Conservation (phyloP, 352 stramenopile genomes). For the Phytopythium cucurbitacearum region DNA sequence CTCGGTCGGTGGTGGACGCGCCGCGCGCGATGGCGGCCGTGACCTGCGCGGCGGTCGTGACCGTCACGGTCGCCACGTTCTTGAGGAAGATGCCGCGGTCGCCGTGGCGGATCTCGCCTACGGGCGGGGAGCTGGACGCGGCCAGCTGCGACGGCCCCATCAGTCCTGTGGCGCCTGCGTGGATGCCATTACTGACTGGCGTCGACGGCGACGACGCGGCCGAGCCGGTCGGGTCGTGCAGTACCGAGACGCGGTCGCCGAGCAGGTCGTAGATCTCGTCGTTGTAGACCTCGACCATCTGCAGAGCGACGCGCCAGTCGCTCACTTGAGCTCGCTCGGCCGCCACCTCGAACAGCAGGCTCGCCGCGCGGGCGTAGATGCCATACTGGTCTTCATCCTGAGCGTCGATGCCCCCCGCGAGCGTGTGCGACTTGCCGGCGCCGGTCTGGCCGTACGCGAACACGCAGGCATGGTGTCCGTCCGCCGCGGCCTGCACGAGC, state of each 20-base stretch:
- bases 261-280: slow-evolving; percentile 83
- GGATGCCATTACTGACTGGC: slow-evolving; percentile 46
- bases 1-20: slow-evolving; percentile 31
- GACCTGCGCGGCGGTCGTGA: slow-evolving; percentile 30
- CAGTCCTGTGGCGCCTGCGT: slow-evolving; percentile 28
- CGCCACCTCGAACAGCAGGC: slow-evolving; percentile 35
- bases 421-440: slow-evolving; percentile 30
- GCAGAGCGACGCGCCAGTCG: slow-evolving; percentile 41
- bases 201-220: slow-evolving; percentile 43
- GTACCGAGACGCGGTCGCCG: not conserved
- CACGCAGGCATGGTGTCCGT: slow-evolving; percentile 92
- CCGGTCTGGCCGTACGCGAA: slow-evolving; percentile 94
- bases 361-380: slow-evolving; percentile 35
- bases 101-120: slow-evolving; percentile 69
- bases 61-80: slow-evolving; percentile 45
- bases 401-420: slow-evolving; percentile 30
- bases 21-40: slow-evolving; percentile 31
- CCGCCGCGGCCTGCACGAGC: slow-evolving; percentile 83
- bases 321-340: slow-evolving; percentile 41
- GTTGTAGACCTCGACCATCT: slow-evolving; percentile 87
- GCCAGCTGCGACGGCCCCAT: slow-evolving; percentile 11
- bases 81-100: slow-evolving; percentile 67
- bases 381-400: slow-evolving; percentile 28
- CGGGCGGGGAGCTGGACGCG: slow-evolving; percentile 19
- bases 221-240: slow-evolving; percentile 1